Base-by-base conservation (phyloP, 495 filamentous ascomycete genomes). In the Trypethelium eluteriae region DNA sequence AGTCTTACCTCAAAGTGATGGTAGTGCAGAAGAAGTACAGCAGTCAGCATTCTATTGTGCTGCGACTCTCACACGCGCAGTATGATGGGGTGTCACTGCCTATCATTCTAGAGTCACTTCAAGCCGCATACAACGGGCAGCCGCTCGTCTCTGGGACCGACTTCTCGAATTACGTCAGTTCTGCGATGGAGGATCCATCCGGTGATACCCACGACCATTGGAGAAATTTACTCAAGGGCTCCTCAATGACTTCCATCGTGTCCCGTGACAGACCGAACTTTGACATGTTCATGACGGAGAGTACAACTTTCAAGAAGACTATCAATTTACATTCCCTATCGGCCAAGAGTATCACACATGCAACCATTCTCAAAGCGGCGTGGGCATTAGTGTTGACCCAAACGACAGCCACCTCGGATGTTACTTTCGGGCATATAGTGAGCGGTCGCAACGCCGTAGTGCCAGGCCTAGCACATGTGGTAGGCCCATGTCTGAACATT, bases 401-500 rank as follows among this genome's bases (percentile, higher is more conserved):
- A 65, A 70, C 85, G 16, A 77, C 82, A 6, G 77, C 78, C 25
- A 72, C 76, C 36, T 77, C 77, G 1, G 83, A 86, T 66, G 78
- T 86, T 34, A 80, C 84, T 39, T 86, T 86, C 53, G 83, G 83
- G 0, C 76, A 82, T 18, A 78, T 81, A 2, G 81, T 84, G 64
- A 82, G 47, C 61, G 83, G 88, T 2, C 82, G 88, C 25, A 83
- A 82, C 65, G 78, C 80, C 14, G 78, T 79, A 36, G 70, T 88
- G 3, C 78, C 79, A 4, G 81, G 83, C 2, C 76, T 86, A 32
- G 83, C 83, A 38, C 79, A 73, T 67, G 83, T 82, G 18, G 76
- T 84, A 56, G 84, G 84, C 0, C 83, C 83, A 4, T 88, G 85
- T 69, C 74, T 87, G 64, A 87, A 88, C 68, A 77, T 86, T 16